phyloP scores from a whole-genome alignment of 306 rosid genomes.

The Cucurbita pepo region DNA sequence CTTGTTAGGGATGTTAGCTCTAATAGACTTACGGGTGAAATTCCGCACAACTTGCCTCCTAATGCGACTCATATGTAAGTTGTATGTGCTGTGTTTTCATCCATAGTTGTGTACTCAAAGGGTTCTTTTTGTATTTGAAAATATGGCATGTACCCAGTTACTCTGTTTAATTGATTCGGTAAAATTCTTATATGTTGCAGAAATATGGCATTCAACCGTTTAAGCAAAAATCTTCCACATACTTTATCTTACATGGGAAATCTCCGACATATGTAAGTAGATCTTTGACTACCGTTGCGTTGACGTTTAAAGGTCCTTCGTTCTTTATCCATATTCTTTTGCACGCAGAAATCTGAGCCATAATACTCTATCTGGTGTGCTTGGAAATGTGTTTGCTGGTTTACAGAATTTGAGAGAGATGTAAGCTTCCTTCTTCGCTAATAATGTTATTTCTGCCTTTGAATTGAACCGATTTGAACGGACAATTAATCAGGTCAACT shows the following conservation, averaged over 20 bases:
- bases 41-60: slow-evolving; percentile 61
- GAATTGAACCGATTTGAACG: slow-evolving; percentile 9
- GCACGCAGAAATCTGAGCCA: slow-evolving; percentile 81
- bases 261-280: slow-evolving; percentile 65
- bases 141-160: background rate
- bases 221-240: slow-evolving; percentile 46
- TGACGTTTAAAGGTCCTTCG: background rate
- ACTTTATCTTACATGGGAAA: slow-evolving; percentile 44
- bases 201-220: slow-evolving; percentile 67
- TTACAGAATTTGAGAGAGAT: slow-evolving; percentile 58
- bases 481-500: background rate
- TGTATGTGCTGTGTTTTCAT: background rate
- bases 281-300: background rate
- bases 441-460: background rate
- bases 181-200: slow-evolving; percentile 23
- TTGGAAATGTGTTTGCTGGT: slow-evolving; percentile 73
- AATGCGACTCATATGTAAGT: slow-evolving; percentile 77
- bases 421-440: slow-evolving; percentile 32
- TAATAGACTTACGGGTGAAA: slow-evolving; percentile 51
- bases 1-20: slow-evolving; percentile 63
- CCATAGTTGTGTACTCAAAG: background rate
- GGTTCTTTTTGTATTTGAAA: background rate
- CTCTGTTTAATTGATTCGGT: background rate
- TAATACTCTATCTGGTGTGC: slow-evolving; percentile 59
- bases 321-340: slow-evolving; percentile 8